A percentile compares a stretch with the other conserved stretches of the same genome.
Evolutionary conservation across 352 stramenopile genomes (phyloP).

Genomic region (Pythium monospermum): DNA sequence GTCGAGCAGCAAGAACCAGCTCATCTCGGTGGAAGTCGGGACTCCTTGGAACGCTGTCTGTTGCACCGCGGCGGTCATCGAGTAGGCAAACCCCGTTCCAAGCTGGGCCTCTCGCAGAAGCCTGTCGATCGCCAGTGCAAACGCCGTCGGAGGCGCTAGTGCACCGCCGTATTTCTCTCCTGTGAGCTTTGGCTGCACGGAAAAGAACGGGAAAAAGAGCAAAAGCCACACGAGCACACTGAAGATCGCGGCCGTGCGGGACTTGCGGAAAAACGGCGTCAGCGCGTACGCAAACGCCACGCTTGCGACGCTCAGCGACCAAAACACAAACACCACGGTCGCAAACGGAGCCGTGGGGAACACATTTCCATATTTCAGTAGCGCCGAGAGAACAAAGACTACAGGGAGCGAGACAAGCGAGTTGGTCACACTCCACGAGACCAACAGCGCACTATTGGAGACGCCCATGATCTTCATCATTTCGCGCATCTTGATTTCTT

Average conservation of each 20-base stretch:
- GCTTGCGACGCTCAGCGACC: constrained; percentile 49
- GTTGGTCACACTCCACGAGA: constrained; percentile 58
- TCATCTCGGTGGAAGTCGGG: constrained; percentile 44
- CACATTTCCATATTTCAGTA: constrained; percentile 61
- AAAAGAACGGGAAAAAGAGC: constrained; percentile 70
- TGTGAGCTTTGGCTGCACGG: constrained; percentile 35
- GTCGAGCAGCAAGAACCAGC: constrained; percentile 70
- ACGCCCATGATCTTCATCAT: constrained; percentile 86
- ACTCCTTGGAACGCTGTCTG: constrained; percentile 33
- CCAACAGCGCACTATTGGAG: constrained; percentile 49
- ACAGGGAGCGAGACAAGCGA: constrained; percentile 37
- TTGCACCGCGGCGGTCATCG: constrained; percentile 31
- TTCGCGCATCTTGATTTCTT: constrained; percentile 70
- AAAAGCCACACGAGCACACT: constrained; percentile 69
- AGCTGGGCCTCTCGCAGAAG: constrained; percentile 53
- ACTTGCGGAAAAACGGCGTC: constrained; percentile 68
- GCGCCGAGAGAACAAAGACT: constrained; percentile 14
- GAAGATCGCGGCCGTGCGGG: constrained; percentile 47
- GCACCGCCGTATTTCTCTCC: constrained; percentile 46
- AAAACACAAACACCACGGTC: constrained; percentile 67
- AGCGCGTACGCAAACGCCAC: constrained; percentile 63
- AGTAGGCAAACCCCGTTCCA: constrained; percentile 58
- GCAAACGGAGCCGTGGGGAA: constrained; percentile 52
- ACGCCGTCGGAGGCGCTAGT: constrained; percentile 56
- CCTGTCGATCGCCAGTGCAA: constrained; percentile 56